A percentile compares a stretch with the other conserved stretches of the same genome.
phyloP scores from a whole-genome alignment of 208 protist species.

The Trypanosoma cruzi region DNA sequence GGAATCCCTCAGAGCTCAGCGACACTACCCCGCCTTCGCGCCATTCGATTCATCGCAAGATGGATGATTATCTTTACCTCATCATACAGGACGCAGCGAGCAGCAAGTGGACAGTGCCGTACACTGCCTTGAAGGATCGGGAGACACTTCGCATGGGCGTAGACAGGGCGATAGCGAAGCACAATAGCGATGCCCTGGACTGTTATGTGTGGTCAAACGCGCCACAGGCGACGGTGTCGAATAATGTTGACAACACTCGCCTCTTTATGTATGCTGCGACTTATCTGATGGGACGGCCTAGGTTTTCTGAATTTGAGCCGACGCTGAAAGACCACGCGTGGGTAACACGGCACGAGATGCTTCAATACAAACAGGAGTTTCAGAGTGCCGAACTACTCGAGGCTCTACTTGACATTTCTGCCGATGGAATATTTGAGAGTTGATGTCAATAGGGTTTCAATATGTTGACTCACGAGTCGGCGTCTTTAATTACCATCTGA shows the following conservation, averaged over 20 bases:
- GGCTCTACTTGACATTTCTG: conserved; percentile 68
- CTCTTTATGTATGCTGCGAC: conserved; percentile 76
- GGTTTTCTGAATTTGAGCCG: conserved; percentile 60
- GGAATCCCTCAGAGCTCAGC: conserved; percentile 32
- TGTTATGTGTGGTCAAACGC: conserved; percentile 85
- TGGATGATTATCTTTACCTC: conserved; percentile 85
- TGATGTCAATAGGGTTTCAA: not conserved
- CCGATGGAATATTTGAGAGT: conserved; percentile 70
- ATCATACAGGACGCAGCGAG: conserved; percentile 53
- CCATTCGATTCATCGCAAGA: conserved; percentile 71
- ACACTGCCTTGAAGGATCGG: conserved; percentile 29
- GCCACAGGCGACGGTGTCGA: conserved; percentile 60
- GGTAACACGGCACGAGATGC: conserved; percentile 72
- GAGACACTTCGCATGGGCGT: conserved; percentile 82
- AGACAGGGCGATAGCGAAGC: conserved; percentile 53
- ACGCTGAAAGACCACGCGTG: conserved; percentile 71
- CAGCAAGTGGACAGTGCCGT: conserved; percentile 77
- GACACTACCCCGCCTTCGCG: conserved; percentile 40
- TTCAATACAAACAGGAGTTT: conserved; percentile 69
- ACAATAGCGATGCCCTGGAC: conserved; percentile 62
- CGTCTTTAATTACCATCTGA: not conserved
- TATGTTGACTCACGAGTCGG: not conserved
- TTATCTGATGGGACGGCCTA: conserved; percentile 74
- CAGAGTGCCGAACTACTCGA: conserved; percentile 52
- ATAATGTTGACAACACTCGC: conserved; percentile 35